Evolutionary conservation across 305 asterid genomes (phyloP).

Genomic region (Fraxinus dipetala): DNA sequence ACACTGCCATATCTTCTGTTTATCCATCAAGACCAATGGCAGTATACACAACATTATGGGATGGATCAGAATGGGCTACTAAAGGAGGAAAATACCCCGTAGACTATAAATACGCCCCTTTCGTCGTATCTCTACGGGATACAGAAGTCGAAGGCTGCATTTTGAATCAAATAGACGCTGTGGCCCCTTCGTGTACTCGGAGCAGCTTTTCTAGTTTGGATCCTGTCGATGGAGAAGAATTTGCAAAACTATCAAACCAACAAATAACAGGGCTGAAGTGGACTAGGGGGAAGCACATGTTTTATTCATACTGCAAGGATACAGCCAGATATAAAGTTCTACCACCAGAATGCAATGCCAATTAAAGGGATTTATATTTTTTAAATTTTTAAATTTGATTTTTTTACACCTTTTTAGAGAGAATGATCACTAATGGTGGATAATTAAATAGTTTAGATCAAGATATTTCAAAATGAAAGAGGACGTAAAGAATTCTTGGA

Average conservation of each 20-base stretch:
- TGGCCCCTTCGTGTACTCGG: slow-evolving; percentile 36
- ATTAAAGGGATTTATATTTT: slow-evolving; percentile 10
- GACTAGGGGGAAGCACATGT: slow-evolving; percentile 83
- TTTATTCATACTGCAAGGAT: slow-evolving; percentile 76
- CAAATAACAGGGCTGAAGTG: slow-evolving; percentile 52
- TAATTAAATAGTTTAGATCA: neutral
- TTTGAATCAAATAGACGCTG: slow-evolving; percentile 22
- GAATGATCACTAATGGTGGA: neutral
- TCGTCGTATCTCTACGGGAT: slow-evolving; percentile 45
- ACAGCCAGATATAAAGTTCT: slow-evolving; percentile 56
- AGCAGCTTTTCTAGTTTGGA: slow-evolving; percentile 56
- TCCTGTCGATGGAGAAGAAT: slow-evolving; percentile 72
- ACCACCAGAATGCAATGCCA: slow-evolving; percentile 70
- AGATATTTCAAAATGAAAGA: neutral
- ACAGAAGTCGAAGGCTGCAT: slow-evolving; percentile 69
- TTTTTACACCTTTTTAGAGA: neutral
- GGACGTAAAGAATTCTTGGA: neutral
- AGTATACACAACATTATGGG: slow-evolving; percentile 66
- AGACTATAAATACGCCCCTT: slow-evolving; percentile 59
- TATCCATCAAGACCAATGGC: slow-evolving; percentile 88
- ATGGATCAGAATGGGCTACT: slow-evolving; percentile 86
- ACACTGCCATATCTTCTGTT: slow-evolving; percentile 43
- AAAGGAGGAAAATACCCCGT: slow-evolving; percentile 81
- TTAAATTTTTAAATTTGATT: neutral
- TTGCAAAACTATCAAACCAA: slow-evolving; percentile 49